These are phyloP conservation scores for Monosporozyma servazzii DNA, from an alignment of 805 yeast genomes.

Conservation along the genomic window DNA sequence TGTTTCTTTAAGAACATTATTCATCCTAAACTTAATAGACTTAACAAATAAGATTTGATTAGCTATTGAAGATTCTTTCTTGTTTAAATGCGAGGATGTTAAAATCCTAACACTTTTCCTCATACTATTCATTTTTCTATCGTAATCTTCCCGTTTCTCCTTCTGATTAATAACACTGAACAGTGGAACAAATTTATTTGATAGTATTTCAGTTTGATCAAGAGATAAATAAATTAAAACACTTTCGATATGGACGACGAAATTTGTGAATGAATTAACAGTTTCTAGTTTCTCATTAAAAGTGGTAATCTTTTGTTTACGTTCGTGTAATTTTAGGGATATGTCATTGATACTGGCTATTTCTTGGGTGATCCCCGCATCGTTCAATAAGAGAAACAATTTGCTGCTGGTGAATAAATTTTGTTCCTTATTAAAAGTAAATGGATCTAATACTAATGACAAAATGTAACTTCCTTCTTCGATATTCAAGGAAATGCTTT, in stretches of 20 bases:
- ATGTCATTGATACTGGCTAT: background rate
- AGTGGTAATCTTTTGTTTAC: background rate
- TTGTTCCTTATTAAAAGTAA: background rate
- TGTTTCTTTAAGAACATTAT: slow-evolving; percentile 4
- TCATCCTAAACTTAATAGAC: slow-evolving; percentile 7
- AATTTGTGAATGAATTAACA: background rate
- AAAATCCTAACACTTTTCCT: slow-evolving; percentile 23
- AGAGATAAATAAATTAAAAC: background rate
- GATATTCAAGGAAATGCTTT: slow-evolving; percentile 3
- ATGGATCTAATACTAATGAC: slow-evolving; percentile 5
- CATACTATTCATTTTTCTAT: slow-evolving; percentile 5
- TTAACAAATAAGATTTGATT: slow-evolving; percentile 11
- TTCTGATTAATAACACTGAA: background rate
- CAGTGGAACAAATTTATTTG: background rate
- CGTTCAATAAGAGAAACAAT: slow-evolving; percentile 1
- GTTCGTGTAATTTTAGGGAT: background rate
- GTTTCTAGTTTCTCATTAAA: background rate
- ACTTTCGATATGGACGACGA: background rate
- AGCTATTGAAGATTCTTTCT: slow-evolving; percentile 15
- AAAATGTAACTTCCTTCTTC: background rate
- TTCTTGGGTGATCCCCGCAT: background rate
- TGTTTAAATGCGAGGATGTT: slow-evolving; percentile 19
- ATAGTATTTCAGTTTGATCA: background rate
- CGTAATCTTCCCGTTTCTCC: background rate
- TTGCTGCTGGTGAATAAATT: background rate